Conservation (phyloP, 345 rosid species). For the Anastatica hierochuntica region DNA sequence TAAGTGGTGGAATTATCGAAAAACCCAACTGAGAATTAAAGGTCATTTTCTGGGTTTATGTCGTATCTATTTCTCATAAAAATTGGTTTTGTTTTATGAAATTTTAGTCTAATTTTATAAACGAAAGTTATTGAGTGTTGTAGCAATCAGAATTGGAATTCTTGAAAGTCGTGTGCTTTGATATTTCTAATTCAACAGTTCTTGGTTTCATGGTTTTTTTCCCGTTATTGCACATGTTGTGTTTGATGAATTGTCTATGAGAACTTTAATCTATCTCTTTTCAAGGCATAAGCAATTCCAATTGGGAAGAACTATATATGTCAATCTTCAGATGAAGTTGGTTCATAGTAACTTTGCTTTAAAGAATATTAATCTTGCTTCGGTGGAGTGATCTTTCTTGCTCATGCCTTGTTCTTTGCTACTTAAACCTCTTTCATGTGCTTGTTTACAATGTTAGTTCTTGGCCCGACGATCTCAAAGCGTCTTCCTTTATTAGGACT, state of each 20-base stretch:
- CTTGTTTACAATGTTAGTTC: constrained; percentile 67
- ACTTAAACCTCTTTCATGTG: constrained; percentile 72
- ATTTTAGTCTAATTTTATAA: neutral
- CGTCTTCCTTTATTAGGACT: constrained; percentile 1
- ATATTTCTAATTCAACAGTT: too few relatives aligned
- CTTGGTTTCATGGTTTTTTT: too few relatives aligned
- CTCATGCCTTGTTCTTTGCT: constrained; percentile 61
- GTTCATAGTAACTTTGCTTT: constrained; percentile 81
- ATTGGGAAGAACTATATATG: constrained; percentile 65
- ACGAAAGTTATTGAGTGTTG: neutral
- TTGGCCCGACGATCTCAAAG: neutral
- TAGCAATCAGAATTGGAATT: neutral
- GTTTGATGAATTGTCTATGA: constrained; percentile 7
- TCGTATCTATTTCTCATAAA: constrained; percentile 3
- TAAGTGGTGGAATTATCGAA: too few relatives aligned
- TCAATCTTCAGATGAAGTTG: constrained; percentile 75
- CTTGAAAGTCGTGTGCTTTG: neutral
- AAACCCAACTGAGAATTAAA: constrained; percentile 4
- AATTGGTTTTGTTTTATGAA: constrained; percentile 15
- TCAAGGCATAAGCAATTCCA: constrained; percentile 87
- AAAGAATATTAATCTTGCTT: constrained; percentile 50
- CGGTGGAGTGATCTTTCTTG: constrained; percentile 88
- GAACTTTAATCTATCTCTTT: constrained; percentile 12
- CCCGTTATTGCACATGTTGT: neutral
- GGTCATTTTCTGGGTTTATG: neutral